Conservation (phyloP, 257 asterid species). For the Solanum chilense region DNA sequence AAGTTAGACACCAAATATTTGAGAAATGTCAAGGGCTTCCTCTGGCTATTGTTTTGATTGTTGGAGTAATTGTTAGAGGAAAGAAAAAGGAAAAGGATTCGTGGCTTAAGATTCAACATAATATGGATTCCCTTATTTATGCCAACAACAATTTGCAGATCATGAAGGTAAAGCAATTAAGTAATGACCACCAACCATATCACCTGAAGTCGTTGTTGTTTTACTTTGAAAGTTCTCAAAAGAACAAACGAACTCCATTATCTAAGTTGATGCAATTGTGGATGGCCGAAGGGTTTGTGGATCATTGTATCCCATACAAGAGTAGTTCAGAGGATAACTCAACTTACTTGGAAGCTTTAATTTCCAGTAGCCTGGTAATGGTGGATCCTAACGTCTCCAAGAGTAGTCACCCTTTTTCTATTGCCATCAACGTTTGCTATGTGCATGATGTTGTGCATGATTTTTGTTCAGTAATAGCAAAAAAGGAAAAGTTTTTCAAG, state of each 20-base stretch:
- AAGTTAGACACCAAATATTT: neutral
- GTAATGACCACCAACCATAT: conserved; percentile 12
- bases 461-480: conserved; percentile 6
- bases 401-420: no score
- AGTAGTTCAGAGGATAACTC: neutral
- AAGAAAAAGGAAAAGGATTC: neutral
- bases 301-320: neutral
- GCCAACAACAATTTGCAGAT: neutral
- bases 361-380: conserved; percentile 2
- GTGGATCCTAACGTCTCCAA: neutral
- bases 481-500: neutral
- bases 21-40: conserved; percentile 11
- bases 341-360: conserved; percentile 10
- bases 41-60: neutral
- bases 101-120: neutral
- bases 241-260: neutral
- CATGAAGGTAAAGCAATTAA: conserved; percentile 4
- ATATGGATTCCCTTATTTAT: neutral
- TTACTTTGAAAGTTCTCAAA: conserved; percentile 9
- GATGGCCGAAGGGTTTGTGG: conserved; percentile 26
- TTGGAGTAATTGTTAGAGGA: neutral
- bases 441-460: conserved; percentile 16
- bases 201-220: conserved; percentile 21
- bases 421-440: neutral
- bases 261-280: conserved; percentile 4